Conservation (phyloP, 1,284 basidiomycete species). For the Peniophora sp. region DNA sequence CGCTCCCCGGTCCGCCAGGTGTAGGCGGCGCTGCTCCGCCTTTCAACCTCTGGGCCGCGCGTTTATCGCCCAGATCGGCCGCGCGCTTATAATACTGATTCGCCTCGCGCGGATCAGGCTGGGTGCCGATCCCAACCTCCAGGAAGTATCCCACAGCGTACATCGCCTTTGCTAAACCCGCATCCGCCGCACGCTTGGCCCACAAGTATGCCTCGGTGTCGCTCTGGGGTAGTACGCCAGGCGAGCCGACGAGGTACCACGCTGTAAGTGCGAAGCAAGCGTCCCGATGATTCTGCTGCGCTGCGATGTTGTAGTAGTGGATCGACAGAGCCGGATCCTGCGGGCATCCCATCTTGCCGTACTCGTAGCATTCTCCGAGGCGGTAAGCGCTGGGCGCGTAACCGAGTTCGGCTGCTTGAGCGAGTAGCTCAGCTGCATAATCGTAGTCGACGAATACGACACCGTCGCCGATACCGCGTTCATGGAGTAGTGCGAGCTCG, state of each 20-base stretch:
- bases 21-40: slow-evolving; percentile 45
- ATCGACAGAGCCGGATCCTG: slow-evolving; percentile 95
- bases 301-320: slow-evolving; percentile 98
- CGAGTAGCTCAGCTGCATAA: slow-evolving; percentile 90
- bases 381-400: slow-evolving; percentile 96
- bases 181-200: slow-evolving; percentile 87
- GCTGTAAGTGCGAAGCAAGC: slow-evolving; percentile 97
- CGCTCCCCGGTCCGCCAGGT: slow-evolving; percentile 46
- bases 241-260: slow-evolving; percentile 98
- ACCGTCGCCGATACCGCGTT: slow-evolving; percentile 85
- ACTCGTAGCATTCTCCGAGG: slow-evolving; percentile 98
- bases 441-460: slow-evolving; percentile 95
- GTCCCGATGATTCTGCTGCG: slow-evolving; percentile 94
- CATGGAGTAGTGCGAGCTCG: slow-evolving; percentile 91
- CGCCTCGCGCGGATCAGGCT: slow-evolving; percentile 60
- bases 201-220: slow-evolving; percentile 97
- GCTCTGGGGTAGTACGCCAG: slow-evolving; percentile 94
- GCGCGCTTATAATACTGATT: slow-evolving; percentile 84
- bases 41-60: slow-evolving; percentile 82
- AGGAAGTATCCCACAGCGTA: slow-evolving; percentile 97
- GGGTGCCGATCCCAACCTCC: slow-evolving; percentile 86
- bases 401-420: slow-evolving; percentile 91
- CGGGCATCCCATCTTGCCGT: slow-evolving; percentile 98
- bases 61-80: slow-evolving; percentile 91
- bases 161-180: slow-evolving; percentile 87